phyloP scores from a whole-genome alignment of 192 early-diverging fungal species.

The Lobosporangium transversale region DNA sequence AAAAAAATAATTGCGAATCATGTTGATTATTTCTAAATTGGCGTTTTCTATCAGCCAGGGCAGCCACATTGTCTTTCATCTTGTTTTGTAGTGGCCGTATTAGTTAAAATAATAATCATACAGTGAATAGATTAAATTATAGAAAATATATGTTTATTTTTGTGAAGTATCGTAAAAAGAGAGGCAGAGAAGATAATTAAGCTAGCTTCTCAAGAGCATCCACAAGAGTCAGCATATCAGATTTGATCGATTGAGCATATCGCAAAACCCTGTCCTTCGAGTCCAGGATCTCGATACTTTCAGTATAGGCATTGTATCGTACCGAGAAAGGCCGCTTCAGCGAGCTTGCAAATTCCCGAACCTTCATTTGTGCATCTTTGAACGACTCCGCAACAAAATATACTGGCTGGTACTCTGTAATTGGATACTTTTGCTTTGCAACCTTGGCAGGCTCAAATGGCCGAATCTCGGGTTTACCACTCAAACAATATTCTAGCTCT shows the following conservation, averaged over 20 bases:
- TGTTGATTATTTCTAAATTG: too few species aligned
- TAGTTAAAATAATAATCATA: too few species aligned
- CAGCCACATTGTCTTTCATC: too few species aligned
- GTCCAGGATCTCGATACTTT: conserved; percentile 92
- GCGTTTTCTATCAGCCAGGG: too few species aligned
- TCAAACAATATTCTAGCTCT: conserved; percentile 90
- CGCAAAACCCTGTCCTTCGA: conserved; percentile 82
- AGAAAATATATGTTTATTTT: too few species aligned
- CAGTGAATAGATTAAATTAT: too few species aligned
- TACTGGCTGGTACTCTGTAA: conserved; percentile 93
- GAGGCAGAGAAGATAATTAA: too few species aligned
- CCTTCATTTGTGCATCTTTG: conserved; percentile 89
- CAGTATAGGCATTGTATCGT: conserved; percentile 92
- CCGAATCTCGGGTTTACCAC: conserved; percentile 78
- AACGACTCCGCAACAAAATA: conserved; percentile 97
- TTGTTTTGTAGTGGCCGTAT: too few species aligned
- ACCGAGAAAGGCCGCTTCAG: conserved; percentile 88
- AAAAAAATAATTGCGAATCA: too few species aligned
- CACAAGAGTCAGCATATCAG: conserved; percentile 79
- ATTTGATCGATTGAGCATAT: conserved; percentile 79
- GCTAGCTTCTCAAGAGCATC: conserved; percentile 70
- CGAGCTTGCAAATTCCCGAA: conserved; percentile 81
- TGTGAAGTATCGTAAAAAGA: too few species aligned
- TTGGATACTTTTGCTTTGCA: conserved; percentile 78
- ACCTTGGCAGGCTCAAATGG: conserved; percentile 86